Conservation (phyloP, 805 yeast species). For the Candida palmyrensis region DNA sequence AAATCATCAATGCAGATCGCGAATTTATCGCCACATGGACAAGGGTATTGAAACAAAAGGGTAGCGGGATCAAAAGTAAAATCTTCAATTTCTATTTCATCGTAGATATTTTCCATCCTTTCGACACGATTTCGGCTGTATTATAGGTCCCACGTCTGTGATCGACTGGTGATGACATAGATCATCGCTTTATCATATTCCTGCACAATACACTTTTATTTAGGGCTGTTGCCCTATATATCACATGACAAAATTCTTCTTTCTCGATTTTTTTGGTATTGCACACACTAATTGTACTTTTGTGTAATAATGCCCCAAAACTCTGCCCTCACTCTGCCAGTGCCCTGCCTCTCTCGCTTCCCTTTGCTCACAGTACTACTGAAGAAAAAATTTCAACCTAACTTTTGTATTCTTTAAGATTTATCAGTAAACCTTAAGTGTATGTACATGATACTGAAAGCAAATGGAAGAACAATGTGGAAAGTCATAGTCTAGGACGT, state of each 20-base stretch:
- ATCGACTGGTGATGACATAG: neutral
- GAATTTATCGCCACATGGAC: conserved; percentile 97
- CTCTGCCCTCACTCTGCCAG: neutral
- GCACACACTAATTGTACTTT: neutral
- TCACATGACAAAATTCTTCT: neutral
- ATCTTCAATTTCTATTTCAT: conserved; percentile 95
- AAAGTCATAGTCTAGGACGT: too few relatives aligned
- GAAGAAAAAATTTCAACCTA: conserved; percentile 3
- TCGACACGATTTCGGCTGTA: neutral
- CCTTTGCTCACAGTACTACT: neutral
- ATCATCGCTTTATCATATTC: neutral
- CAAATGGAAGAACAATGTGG: neutral
- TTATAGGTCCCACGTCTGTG: neutral
- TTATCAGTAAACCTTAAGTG: conserved; percentile 5
- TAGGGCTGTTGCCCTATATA: conserved; percentile 11
- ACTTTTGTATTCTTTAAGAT: conserved; percentile 3
- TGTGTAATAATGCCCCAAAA: neutral
- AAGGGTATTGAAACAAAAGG: conserved; percentile 85
- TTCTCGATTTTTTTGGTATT: too few relatives aligned
- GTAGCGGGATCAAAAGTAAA: conserved; percentile 84
- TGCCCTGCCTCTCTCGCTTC: neutral
- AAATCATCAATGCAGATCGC: conserved; percentile 83
- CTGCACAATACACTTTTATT: too few relatives aligned
- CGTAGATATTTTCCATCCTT: conserved; percentile 65
- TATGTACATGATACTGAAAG: conserved; percentile 1